Conservation (phyloP, 495 filamentous ascomycete species). For the Penicillium turbatum region DNA sequence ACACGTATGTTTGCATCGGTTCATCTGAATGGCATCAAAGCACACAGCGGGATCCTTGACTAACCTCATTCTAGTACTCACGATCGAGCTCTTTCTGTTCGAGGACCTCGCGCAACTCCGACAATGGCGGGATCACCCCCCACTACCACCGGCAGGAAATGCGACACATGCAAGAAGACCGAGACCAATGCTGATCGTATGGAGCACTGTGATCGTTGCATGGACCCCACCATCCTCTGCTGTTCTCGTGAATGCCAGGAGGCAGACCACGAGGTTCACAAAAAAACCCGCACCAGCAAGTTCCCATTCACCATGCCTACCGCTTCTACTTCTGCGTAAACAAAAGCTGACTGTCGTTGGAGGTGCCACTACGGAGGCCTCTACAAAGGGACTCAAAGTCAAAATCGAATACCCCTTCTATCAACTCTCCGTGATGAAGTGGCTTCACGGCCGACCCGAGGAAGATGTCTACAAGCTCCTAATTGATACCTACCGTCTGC, state of each 20-base stretch:
- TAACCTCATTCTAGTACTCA: background rate
- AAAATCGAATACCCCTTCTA: slow-evolving; percentile 12
- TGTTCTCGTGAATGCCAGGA: background rate
- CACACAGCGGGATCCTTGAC: too few species aligned
- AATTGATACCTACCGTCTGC: slow-evolving; percentile 46
- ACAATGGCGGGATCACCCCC: background rate
- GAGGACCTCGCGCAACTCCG: background rate
- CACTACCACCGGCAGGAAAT: background rate
- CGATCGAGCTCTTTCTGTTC: background rate
- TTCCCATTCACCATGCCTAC: background rate
- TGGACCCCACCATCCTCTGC: background rate
- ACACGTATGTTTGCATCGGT: too few species aligned
- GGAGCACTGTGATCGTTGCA: background rate
- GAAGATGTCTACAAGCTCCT: slow-evolving; percentile 42
- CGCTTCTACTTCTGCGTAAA: background rate
- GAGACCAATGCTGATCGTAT: background rate
- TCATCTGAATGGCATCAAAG: too few species aligned
- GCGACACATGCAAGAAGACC: background rate
- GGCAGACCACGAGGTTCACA: background rate
- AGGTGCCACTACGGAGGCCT: too few species aligned
- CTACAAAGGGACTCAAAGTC: background rate
- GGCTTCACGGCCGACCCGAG: slow-evolving; percentile 25
- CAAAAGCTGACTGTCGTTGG: background rate
- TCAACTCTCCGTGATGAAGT: slow-evolving; percentile 4
- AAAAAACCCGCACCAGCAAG: background rate